Conservation (phyloP, 176 grass and related monocot genomes). For the Hyparrhenia diplandra region DNA sequence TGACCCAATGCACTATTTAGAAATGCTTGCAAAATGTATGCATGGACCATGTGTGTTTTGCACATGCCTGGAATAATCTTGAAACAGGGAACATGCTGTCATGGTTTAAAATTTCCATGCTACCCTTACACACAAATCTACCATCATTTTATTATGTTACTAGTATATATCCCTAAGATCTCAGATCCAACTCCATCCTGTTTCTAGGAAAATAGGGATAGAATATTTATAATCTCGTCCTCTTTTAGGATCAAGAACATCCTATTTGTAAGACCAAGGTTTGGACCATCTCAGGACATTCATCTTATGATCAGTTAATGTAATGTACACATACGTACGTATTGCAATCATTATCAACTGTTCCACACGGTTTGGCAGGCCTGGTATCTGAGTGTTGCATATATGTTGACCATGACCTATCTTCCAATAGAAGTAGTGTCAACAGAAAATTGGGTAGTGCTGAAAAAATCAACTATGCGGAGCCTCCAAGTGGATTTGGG, state of each 20-base stretch:
- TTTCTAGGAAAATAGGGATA: not conserved
- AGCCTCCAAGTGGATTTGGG: not conserved
- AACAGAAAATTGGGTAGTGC: not conserved
- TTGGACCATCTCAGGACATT: not conserved
- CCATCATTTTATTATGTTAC: too few species aligned
- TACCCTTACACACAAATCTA: too few species aligned
- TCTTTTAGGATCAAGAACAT: too few species aligned
- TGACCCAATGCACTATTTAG: not conserved
- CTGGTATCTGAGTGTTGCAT: not conserved
- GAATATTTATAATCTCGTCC: too few species aligned
- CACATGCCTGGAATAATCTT: not conserved
- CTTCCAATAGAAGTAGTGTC: slow-evolving; percentile 2
- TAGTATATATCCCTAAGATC: too few species aligned
- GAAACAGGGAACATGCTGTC: not conserved
- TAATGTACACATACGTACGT: not conserved
- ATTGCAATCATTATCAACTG: not conserved
- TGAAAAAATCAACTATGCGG: not conserved
- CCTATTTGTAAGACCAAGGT: not conserved
- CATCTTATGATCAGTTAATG: not conserved
- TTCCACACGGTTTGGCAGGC: not conserved
- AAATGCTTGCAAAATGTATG: not conserved
- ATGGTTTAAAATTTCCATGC: not conserved
- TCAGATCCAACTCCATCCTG: too few species aligned
- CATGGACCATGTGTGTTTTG: not conserved
- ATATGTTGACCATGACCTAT: not conserved